A percentile compares a stretch with the other conserved stretches of the same genome.
These are phyloP conservation scores for Fusarium transvaalense DNA, from an alignment of 2,329 filamentous ascomycete species.

Conservation along the genomic window DNA sequence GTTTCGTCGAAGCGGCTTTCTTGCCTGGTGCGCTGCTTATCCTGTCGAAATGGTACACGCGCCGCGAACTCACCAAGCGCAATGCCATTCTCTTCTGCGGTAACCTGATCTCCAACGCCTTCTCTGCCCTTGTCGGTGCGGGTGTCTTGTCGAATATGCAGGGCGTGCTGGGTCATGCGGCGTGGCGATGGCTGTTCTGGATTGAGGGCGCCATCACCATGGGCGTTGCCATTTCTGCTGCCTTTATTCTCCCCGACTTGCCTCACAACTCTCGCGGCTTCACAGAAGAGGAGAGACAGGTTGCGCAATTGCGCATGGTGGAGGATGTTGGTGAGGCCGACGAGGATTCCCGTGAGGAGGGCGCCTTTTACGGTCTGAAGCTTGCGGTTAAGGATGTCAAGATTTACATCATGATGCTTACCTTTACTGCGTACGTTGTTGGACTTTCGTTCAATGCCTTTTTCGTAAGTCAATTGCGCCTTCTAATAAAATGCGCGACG, in stretches of 20 bases:
- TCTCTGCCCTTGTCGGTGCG: constrained; percentile 69
- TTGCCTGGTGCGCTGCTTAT: constrained; percentile 73
- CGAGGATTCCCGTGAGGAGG: constrained; percentile 62
- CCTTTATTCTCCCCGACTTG: constrained; percentile 66
- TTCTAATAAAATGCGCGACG: not conserved
- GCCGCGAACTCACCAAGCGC: constrained; percentile 66
- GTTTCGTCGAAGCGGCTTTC: constrained; percentile 74
- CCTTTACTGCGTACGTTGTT: constrained; percentile 71
- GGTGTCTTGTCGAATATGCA: constrained; percentile 71
- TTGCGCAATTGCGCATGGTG: constrained; percentile 67
- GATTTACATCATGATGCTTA: constrained; percentile 74
- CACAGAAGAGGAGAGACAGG: constrained; percentile 67
- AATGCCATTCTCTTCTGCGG: constrained; percentile 71
- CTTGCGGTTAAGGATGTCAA: constrained; percentile 72
- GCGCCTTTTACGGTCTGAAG: constrained; percentile 64
- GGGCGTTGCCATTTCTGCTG: constrained; percentile 60
- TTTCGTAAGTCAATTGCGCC: constrained; percentile 52
- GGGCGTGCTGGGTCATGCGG: constrained; percentile 64
- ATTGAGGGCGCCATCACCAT: constrained; percentile 69
- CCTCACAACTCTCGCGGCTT: constrained; percentile 70
- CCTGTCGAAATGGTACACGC: constrained; percentile 76
- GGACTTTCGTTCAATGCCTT: constrained; percentile 71
- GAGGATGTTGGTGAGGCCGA: constrained; percentile 71
- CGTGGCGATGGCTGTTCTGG: constrained; percentile 73
- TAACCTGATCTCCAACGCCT: constrained; percentile 71